These are phyloP conservation scores for Multifurca ochricompacta DNA, from an alignment of 768 basidiomycete genomes.

Conservation along the genomic window DNA sequence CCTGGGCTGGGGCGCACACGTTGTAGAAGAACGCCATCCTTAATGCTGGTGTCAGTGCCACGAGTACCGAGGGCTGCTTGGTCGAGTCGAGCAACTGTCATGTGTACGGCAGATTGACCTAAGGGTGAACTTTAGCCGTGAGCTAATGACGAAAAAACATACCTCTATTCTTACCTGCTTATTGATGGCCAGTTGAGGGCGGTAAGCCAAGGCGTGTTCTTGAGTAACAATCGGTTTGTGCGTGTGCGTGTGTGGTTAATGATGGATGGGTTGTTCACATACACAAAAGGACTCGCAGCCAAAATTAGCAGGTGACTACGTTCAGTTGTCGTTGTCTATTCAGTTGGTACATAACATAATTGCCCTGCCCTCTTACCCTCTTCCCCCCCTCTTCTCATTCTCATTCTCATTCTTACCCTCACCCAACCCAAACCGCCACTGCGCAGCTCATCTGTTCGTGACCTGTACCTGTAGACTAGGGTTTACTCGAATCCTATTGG, in stretches of 20 bases:
- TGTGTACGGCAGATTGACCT: constrained; percentile 15
- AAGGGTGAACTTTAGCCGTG: constrained; percentile 7
- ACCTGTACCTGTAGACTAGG: too few species aligned
- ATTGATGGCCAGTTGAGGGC: background rate
- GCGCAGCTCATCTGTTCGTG: too few species aligned
- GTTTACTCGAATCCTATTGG: too few species aligned
- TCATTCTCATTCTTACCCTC: too few species aligned
- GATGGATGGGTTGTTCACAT: too few species aligned
- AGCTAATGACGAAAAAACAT: constrained; percentile 15
- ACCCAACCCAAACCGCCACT: too few species aligned
- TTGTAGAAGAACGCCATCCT: constrained; percentile 1
- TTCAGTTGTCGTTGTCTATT: too few species aligned
- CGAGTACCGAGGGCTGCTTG: background rate
- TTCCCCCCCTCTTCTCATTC: background rate
- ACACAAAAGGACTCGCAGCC: too few species aligned
- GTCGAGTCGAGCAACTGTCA: constrained; percentile 1
- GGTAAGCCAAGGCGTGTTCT: constrained; percentile 5
- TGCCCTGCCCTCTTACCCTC: background rate
- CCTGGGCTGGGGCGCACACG: constrained; percentile 13
- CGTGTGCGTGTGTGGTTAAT: too few species aligned
- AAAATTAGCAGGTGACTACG: constrained; percentile 10
- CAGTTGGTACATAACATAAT: too few species aligned
- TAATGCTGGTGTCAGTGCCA: constrained; percentile 5
- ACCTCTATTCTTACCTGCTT: constrained; percentile 6
- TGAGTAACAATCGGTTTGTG: background rate